Conservation (phyloP, 2,329 filamentous ascomycete species). For the Neofusicoccum umdonicola region DNA sequence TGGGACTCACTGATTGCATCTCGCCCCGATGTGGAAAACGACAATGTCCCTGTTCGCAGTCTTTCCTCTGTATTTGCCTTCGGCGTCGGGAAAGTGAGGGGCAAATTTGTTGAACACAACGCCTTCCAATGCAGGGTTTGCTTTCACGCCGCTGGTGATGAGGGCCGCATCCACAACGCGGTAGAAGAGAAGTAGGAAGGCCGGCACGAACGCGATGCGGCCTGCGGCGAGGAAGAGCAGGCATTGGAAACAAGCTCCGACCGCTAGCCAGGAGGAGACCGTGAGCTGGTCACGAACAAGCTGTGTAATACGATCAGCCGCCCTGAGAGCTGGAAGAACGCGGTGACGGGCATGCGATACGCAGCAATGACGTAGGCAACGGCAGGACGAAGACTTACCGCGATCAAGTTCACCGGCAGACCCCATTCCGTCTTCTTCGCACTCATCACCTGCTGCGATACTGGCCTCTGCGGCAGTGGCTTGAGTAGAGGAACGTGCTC, state of each 20-base stretch:
- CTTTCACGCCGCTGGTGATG: slow-evolving; percentile 32
- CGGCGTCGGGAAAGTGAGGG: slow-evolving; percentile 38
- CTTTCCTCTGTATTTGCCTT: slow-evolving; percentile 30
- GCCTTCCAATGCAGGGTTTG: slow-evolving; percentile 40
- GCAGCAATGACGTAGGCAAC: neutral
- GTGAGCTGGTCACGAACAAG: slow-evolving; percentile 24
- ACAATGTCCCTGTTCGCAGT: slow-evolving; percentile 33
- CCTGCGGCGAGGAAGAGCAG: slow-evolving; percentile 35
- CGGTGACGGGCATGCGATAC: neutral
- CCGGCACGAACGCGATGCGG: slow-evolving; percentile 36
- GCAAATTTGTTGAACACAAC: slow-evolving; percentile 36
- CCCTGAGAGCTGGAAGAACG: neutral
- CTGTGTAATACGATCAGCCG: neutral
- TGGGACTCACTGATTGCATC: slow-evolving; percentile 30
- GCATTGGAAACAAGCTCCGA: slow-evolving; percentile 42
- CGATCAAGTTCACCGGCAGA: neutral
- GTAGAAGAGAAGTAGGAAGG: slow-evolving; percentile 33
- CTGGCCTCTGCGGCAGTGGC: neutral
- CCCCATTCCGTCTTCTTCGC: neutral
- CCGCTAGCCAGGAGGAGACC: slow-evolving; percentile 41
- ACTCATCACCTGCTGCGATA: neutral
- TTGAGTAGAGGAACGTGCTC: neutral
- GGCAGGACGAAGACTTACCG: neutral
- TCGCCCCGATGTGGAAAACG: slow-evolving; percentile 41
- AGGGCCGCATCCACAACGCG: slow-evolving; percentile 34